Evolutionary conservation across 1,139 yeast species (phyloP).

Genomic region (Candida smagusa): DNA sequence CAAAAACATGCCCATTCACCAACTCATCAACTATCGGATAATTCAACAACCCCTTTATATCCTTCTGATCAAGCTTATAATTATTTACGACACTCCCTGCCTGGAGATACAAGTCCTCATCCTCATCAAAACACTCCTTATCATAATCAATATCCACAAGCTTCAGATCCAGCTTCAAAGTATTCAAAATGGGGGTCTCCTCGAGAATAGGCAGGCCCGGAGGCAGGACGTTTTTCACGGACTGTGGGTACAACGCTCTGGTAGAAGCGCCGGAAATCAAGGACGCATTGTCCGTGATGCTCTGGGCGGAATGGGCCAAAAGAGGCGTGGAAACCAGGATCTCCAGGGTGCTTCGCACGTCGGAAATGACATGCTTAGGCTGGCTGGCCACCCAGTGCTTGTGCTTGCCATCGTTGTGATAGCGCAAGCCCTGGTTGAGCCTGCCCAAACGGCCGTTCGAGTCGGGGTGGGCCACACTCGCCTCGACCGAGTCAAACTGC

Average conservation of each 20-base stretch:
- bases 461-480: constrained; percentile 64
- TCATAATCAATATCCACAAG: constrained; percentile 27
- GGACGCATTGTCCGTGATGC: constrained; percentile 17
- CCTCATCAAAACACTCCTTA: constrained; percentile 38
- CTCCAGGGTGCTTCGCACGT: constrained; percentile 28
- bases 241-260: constrained; percentile 29
- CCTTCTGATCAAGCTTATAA: constrained; percentile 37
- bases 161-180: constrained; percentile 21
- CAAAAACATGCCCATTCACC: constrained; percentile 41
- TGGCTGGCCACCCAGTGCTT: constrained; percentile 77
- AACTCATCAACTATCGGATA: constrained; percentile 48
- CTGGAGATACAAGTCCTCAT: constrained; percentile 32
- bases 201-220: constrained; percentile 3
- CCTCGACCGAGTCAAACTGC: constrained; percentile 79
- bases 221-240: constrained; percentile 25
- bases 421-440: constrained; percentile 80
- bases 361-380: constrained; percentile 12
- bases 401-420: constrained; percentile 70
- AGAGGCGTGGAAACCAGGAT: constrained; percentile 17
- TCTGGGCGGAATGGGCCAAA: neutral
- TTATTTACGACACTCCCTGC: constrained; percentile 38
- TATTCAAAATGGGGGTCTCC: constrained; percentile 21
- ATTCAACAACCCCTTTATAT: constrained; percentile 34
- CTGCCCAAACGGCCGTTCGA: constrained; percentile 67
- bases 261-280: constrained; percentile 34